Evolutionary conservation across 2,329 filamentous ascomycete species (phyloP).

Genomic region (Fusarium stilboides): DNA sequence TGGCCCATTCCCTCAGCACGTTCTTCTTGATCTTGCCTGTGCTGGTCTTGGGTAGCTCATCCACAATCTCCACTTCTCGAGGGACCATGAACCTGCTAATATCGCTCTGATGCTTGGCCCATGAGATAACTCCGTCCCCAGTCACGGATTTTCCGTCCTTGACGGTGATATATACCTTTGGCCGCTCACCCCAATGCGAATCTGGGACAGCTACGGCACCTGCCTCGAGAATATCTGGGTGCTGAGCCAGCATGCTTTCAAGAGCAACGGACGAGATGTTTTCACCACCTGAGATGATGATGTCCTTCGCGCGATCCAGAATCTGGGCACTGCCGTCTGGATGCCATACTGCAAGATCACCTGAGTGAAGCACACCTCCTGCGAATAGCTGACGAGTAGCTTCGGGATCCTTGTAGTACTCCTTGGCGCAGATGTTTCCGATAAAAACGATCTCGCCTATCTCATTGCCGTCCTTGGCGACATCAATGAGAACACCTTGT

Average conservation of each 20-base stretch:
- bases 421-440: slow-evolving; percentile 93
- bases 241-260: slow-evolving; percentile 89
- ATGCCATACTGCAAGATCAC: slow-evolving; percentile 95
- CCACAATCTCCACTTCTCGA: slow-evolving; percentile 81
- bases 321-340: slow-evolving; percentile 93
- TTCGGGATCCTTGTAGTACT: slow-evolving; percentile 90
- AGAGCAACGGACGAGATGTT: slow-evolving; percentile 96
- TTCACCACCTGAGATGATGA: slow-evolving; percentile 97
- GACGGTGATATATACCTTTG: slow-evolving; percentile 92
- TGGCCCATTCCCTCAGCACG: slow-evolving; percentile 86
- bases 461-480: slow-evolving; percentile 64
- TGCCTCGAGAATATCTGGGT: slow-evolving; percentile 91
- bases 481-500: slow-evolving; percentile 67
- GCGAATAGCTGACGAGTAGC: slow-evolving; percentile 90
- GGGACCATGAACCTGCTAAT: slow-evolving; percentile 95
- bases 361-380: slow-evolving; percentile 89
- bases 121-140: slow-evolving; percentile 80
- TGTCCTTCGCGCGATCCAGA: slow-evolving; percentile 94
- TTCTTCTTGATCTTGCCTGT: slow-evolving; percentile 99
- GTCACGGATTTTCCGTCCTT: slow-evolving; percentile 70
- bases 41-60: slow-evolving; percentile 94
- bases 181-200: slow-evolving; percentile 94
- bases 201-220: slow-evolving; percentile 91
- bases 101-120: slow-evolving; percentile 84
- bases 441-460: slow-evolving; percentile 80